Conservation (phyloP, 495 filamentous ascomycete genomes). For the Lepidopterella palustris region DNA sequence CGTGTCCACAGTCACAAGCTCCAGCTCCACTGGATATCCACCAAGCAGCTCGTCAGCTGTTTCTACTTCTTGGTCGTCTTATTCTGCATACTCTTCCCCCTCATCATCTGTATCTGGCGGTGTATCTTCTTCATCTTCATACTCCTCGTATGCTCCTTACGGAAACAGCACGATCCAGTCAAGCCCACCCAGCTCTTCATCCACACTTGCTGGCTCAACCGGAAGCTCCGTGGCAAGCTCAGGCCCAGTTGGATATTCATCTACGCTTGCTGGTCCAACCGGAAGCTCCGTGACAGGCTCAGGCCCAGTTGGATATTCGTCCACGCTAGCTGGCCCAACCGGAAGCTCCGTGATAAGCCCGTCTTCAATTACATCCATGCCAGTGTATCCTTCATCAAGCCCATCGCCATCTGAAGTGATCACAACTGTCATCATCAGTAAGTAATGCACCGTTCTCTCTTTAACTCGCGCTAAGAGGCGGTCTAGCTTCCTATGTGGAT, state of each 20-base stretch:
- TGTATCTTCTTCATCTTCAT: no score
- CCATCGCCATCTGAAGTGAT: background rate
- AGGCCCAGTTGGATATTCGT: background rate
- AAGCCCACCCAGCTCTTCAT: no score
- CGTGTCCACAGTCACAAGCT: no score
- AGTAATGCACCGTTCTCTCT: background rate
- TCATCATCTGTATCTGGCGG: no score
- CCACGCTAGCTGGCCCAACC: background rate
- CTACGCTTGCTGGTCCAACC: background rate
- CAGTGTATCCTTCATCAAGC: background rate
- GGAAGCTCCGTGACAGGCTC: background rate
- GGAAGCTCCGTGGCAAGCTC: background rate
- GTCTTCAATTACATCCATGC: background rate
- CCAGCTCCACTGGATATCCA: no score
- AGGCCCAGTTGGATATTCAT: background rate
- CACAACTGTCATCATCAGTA: conserved; percentile 9
- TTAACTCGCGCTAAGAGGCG: background rate
- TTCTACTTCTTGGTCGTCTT: no score
- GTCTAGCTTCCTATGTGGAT: conserved; percentile 14
- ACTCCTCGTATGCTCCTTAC: no score
- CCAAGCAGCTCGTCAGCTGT: no score
- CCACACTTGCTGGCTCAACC: background rate
- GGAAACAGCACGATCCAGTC: no score
- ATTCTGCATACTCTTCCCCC: no score
- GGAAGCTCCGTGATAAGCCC: no score